Percentiles rank a stretch among this genome's conserved stretches.
Evolutionary conservation across 495 filamentous ascomycete species (phyloP).

Genomic region (Sordaria brevicollis): DNA sequence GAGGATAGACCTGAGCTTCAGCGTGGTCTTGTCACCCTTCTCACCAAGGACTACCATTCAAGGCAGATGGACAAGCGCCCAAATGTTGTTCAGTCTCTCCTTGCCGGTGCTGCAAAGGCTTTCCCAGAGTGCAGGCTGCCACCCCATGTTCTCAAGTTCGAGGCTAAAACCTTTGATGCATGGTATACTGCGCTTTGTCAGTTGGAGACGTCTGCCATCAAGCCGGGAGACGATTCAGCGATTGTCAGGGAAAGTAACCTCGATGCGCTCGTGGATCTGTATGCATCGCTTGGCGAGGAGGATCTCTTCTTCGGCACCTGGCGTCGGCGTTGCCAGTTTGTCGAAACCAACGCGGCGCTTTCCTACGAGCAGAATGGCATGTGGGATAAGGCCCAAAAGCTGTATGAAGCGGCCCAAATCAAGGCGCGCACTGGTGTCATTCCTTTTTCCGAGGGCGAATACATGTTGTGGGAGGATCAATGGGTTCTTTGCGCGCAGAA

Average conservation of each 20-base stretch:
- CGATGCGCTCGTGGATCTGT: conserved; percentile 86
- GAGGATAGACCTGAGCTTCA: conserved; percentile 90
- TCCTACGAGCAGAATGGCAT: conserved; percentile 98
- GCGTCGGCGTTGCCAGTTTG: conserved; percentile 87
- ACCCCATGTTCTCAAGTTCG: conserved; percentile 88
- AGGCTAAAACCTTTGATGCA: conserved; percentile 81
- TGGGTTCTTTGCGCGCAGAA: conserved; percentile 97
- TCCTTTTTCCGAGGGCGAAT: conserved; percentile 92
- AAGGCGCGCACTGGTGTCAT: conserved; percentile 88
- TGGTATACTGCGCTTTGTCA: conserved; percentile 87
- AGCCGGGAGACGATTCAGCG: conserved; percentile 72
- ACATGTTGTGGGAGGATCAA: conserved; percentile 99
- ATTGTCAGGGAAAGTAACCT: conserved; percentile 84
- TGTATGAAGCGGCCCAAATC: conserved; percentile 94
- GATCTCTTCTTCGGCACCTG: conserved; percentile 98
- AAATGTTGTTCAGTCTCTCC: conserved; percentile 84
- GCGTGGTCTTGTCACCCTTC: conserved; percentile 70
- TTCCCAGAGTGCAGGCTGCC: conserved; percentile 83
- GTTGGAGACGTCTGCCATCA: conserved; percentile 74
- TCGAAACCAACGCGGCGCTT: conserved; percentile 91
- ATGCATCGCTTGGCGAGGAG: conserved; percentile 80
- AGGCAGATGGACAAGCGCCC: conserved; percentile 88
- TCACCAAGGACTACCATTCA: conserved; percentile 91
- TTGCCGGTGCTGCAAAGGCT: conserved; percentile 73
- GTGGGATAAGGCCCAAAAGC: conserved; percentile 95